Evolutionary conservation across 345 rosid genomes (phyloP), one percentile per base, ranked within the genome.

Genomic region (Eucalyptus tenuipes): DNA sequence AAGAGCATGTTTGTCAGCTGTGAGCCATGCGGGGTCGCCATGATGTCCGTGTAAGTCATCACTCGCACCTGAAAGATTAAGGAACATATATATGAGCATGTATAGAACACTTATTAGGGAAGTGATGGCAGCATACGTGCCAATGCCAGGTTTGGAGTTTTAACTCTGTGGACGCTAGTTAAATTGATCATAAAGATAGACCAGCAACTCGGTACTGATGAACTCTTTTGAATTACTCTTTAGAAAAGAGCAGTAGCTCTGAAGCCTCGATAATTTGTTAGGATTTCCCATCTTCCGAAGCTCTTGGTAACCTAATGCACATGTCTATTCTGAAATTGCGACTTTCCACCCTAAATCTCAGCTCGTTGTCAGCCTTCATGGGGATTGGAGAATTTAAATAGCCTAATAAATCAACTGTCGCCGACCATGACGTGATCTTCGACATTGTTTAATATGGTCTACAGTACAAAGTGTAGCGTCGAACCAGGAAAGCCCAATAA

Each of bases 1-100:
- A 93, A 92, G 55, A 92, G 86, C 93, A 92, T 91, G 91, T 91
- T 94, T 24, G 94, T 92, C 88, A 90, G 79, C 86, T 93, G 94
- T 20, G 93, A 94, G 8, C 92, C 93, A 27, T 91, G 94, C 3
- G 94, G 94, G 47, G 95, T 90, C 7, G 91, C 91, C 5, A 92
- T 91, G 0, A 93, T 87, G 88, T 92, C 92, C 1, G 94, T 92
- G 50, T 84, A 24, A 20, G 90, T 90, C 92, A 94, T 89, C n/a
- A 90, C 91, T 88, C 89, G 88, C 5, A 92, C 93, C 95, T 91
- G 91, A 86, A 89, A 40, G 80, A n/a, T 87, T 12, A 86, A 42
- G 57, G 81, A 42, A n/a, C 44, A 8, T 20, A n/a, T 45, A 15
- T 17, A 45, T 33, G 84, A 33, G 64, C 45, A 14, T 20, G 15